phyloP scores from a whole-genome alignment of 1,139 yeast genomes.

The Wickerhamiella infanticola region DNA sequence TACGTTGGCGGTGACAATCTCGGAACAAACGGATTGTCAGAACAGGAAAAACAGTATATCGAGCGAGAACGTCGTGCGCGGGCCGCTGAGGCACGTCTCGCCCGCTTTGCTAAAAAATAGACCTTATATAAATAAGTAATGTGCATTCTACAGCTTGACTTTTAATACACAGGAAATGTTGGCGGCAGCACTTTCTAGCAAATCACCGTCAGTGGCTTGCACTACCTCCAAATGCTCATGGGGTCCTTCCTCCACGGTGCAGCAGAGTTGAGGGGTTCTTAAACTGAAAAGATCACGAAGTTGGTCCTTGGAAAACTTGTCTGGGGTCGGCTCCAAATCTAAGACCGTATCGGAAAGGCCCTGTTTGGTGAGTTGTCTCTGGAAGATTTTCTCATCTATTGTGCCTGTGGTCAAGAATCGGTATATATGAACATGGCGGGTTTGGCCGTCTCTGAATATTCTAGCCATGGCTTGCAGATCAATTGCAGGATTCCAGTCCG shows the following conservation, averaged over 20 bases:
- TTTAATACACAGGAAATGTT: conserved; percentile 8
- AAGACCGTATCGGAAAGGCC: conserved; percentile 68
- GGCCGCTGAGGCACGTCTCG: conserved; percentile 85
- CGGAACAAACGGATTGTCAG: conserved; percentile 30
- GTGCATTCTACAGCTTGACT: not conserved
- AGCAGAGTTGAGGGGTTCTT: conserved; percentile 36
- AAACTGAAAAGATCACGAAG: conserved; percentile 62
- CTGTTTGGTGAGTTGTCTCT: conserved; percentile 77
- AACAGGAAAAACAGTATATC: conserved; percentile 56
- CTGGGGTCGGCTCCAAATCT: conserved; percentile 20
- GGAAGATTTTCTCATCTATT: conserved; percentile 88
- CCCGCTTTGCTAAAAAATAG: conserved; percentile 8
- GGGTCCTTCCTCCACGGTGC: conserved; percentile 39
- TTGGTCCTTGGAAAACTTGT: conserved; percentile 35
- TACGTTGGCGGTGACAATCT: conserved; percentile 22
- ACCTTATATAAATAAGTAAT: not conserved
- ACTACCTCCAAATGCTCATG: not conserved
- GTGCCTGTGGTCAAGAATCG: conserved; percentile 62
- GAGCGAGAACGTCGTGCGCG: conserved; percentile 93
- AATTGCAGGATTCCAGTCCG: conserved; percentile 98
- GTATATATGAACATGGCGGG: conserved; percentile 61
- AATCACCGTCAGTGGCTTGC: not conserved
- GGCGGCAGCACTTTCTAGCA: not conserved
- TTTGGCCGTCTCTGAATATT: conserved; percentile 88
- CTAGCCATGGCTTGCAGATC: conserved; percentile 98